Base-by-base conservation (phyloP, 2,329 filamentous ascomycete genomes). In the Volutella citrinella region DNA sequence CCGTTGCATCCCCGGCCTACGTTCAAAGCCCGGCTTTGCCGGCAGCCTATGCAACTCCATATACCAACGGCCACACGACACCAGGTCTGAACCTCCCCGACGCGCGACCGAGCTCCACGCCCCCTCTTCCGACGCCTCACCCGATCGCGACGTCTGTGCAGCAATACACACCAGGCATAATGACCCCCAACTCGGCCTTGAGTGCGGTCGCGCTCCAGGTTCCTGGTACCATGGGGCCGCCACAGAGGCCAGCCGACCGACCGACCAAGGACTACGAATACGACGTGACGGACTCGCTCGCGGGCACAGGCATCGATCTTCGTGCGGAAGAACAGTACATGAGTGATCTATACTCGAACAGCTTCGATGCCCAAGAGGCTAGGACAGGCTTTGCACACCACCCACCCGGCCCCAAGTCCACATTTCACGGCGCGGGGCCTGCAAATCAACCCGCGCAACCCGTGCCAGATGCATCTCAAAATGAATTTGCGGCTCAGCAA, bases 271-370 rank as follows among this genome's bases (percentile, higher is more conserved):
- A 74, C 34, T 70, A 72, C 36, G 68, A 77, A 37, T 80, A 90
- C 50, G 87, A 95, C 52, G 75, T 90, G 27, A 87, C 84, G 46
- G 90, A 96, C 64, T 85, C 89, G 31, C 64, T 95, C 34, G 82
- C 83, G 13, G 87, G 85, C 13, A 91, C 88, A 12, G 89, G 88
- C 30, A 88, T 96, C 44, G 87, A 95, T 65, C 64, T 95, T 28
- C 81, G 84, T 38, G 88, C 88, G 45, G 90, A 95, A 60, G 87
- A 94, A 54, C 86, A 89, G 49, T 86, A 80, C 46, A 72, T 93
- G 59, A 82, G 87, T 27, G 80, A 79, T 39, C 69, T 80, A 36
- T 83, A 80, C 54, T 74, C 77, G 27, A 71, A 60, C 20, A 54
- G 70, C 8, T 70, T 68, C 40, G 65, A 69, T 35, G 52, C 58